Base-by-base conservation (phyloP, 2,329 filamentous ascomycete species). In the Catunica adiposa region DNA sequence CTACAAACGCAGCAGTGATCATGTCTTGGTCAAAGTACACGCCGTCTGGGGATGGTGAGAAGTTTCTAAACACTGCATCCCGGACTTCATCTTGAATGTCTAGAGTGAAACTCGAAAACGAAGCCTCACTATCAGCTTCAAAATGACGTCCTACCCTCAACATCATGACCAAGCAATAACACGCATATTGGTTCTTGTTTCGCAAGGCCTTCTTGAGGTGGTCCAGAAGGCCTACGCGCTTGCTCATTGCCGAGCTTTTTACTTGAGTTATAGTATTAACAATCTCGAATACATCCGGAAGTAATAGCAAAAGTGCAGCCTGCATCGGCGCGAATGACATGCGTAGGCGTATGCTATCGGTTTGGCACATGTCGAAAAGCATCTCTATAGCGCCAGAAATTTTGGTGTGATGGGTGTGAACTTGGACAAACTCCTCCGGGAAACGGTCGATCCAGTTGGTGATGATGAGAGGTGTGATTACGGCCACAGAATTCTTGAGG, bases 231-330 rank as follows among this genome's bases (percentile, higher is more conserved):
- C 75, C 72, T 4, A 83, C 77, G 62, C 83, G 83, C 66, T 84
- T 85, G 15, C 75, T 71, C 65, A 84, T 77, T 61, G 76, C 74
- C 55, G 73, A 72, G 61, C 75, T 77, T 64, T 82, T 83, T 29
- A 74, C 74, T 60, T 83, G 80, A 57, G 79, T 73, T 64, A 84
- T 70, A 64, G 82, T 82, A 65, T 79, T 82, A 25, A 80, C 81
- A 34, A 84, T 79, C 65, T 83, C 79, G 60, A 85, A 85, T 4
- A 84, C 78, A 61, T 85, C 82, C 3, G 82, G 82, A 7, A 83
- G 68, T 7, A 85, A 70, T 58, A 84, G 75, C 8, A 84, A 66
- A 3, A 85, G 67, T 11, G 76, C 73, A 1, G 74, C 79, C 63
- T 84, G 82, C 53, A 85, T 70, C 15, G 81, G 80, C 2, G 71